These are phyloP conservation scores for Tolypocladium endophyticum DNA, from an alignment of 2,329 filamentous ascomycete genomes.

Conservation along the genomic window DNA sequence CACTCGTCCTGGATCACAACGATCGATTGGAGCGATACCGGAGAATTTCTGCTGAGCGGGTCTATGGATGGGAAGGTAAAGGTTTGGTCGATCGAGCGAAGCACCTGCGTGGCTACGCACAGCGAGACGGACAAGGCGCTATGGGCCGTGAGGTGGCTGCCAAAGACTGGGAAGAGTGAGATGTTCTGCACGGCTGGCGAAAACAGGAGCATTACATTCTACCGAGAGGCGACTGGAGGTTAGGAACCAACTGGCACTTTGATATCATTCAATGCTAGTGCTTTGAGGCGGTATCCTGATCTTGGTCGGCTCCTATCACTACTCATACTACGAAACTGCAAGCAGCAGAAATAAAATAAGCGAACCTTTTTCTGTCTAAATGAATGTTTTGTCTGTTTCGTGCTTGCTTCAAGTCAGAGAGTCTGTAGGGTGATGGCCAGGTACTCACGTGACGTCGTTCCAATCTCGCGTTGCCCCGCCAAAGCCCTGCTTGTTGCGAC, in stretches of 20 bases:
- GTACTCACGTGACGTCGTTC: constrained; percentile 37
- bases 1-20: constrained; percentile 83
- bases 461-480: constrained; percentile 45
- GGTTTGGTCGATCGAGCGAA: constrained; percentile 84
- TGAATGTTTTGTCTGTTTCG: not conserved
- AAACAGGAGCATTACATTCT: constrained; percentile 67
- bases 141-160: constrained; percentile 78
- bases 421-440: not conserved
- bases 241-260: constrained; percentile 16
- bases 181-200: constrained; percentile 73
- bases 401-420: not conserved
- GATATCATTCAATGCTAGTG: not conserved
- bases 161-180: constrained; percentile 56
- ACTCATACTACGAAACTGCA: not conserved
- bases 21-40: constrained; percentile 86
- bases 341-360: not conserved
- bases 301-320: not conserved
- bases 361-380: not conserved
- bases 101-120: constrained; percentile 82
- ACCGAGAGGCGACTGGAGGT: constrained; percentile 69
- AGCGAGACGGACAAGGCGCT: constrained; percentile 78
- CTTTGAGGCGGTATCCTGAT: not conserved
- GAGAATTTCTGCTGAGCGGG: constrained; percentile 81
- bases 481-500: constrained; percentile 18
- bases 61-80: constrained; percentile 91